A percentile compares a stretch with the other conserved stretches of the same genome.
These are phyloP conservation scores for Fagopyrum esculentum DNA, from an alignment of 148 eudicot species.

Conservation along the genomic window DNA sequence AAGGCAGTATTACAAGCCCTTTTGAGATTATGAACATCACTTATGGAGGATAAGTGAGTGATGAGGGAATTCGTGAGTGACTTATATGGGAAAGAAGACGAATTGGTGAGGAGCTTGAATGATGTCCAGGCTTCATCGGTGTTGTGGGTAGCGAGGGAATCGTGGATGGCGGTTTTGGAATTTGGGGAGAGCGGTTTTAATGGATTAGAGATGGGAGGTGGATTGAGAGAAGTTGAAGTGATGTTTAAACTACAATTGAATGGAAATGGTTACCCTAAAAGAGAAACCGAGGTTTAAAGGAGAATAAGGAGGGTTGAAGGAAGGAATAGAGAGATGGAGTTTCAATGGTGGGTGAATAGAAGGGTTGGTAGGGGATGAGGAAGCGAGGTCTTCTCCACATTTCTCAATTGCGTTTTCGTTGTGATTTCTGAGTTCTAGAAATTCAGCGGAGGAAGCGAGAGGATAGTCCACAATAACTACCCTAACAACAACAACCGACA, in stretches of 20 bases:
- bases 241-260: no score
- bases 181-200: conserved; percentile 32
- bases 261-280: no score
- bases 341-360: conserved; percentile 33
- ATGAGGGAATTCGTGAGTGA: conserved; percentile 56
- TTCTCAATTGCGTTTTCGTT: not conserved
- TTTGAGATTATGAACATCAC: no score
- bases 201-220: not conserved
- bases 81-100: conserved; percentile 53
- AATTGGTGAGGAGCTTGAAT: conserved; percentile 54
- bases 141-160: conserved; percentile 30
- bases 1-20: conserved; percentile 65
- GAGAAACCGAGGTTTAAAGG: conserved; percentile 19
- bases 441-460: no score
- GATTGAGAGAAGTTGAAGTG: conserved; percentile 14
- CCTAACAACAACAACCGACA: no score
- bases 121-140: conserved; percentile 83
- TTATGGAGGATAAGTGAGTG: conserved; percentile 36
- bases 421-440: not conserved
- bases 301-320: conserved; percentile 72
- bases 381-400: conserved; percentile 56
- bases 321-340: conserved; percentile 73
- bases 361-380: conserved; percentile 27
- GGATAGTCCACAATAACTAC: no score
- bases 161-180: conserved; percentile 43